Conservation (phyloP, 164 flowering plant genomes). For the Euptelea pleiosperma region DNA sequence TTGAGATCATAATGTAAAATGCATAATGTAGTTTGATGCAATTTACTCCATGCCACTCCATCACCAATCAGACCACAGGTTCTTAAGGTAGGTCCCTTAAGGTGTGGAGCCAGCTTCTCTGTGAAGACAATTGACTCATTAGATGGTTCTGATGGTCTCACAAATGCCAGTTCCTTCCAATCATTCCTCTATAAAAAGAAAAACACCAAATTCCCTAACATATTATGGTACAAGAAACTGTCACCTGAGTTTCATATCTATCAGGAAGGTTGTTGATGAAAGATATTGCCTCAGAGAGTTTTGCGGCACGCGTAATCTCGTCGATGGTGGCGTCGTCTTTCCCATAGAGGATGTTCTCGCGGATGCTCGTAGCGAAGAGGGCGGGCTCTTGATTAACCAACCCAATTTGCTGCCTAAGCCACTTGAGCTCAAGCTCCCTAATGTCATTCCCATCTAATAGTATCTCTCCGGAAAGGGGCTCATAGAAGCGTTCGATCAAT, state of each 20-base stretch:
- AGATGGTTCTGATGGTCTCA: too few species aligned
- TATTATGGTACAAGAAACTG: too few species aligned
- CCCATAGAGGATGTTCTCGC: constrained; percentile 91
- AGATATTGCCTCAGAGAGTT: constrained; percentile 81
- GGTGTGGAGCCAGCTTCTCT: too few species aligned
- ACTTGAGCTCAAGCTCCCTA: constrained; percentile 64
- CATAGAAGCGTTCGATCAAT: constrained; percentile 92
- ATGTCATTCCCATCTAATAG: constrained; percentile 66
- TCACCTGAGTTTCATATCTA: constrained; percentile 90
- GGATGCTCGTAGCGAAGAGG: constrained; percentile 85
- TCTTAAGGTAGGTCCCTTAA: too few species aligned
- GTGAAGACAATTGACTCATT: too few species aligned
- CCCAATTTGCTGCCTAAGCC: constrained; percentile 90
- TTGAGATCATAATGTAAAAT: too few species aligned
- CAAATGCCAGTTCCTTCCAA: too few species aligned
- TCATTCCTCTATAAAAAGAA: too few species aligned
- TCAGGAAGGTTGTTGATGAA: constrained; percentile 96
- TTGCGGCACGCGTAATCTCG: constrained; percentile 87
- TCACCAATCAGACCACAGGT: too few species aligned
- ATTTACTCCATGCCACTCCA: too few species aligned
- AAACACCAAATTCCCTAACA: too few species aligned
- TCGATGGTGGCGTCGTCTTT: constrained; percentile 78
- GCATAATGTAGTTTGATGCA: too few species aligned
- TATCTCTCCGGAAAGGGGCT: constrained; percentile 70
- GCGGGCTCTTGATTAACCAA: constrained; percentile 98